Conservation (phyloP, 305 asterid genomes). For the Plantago lanceolata region DNA sequence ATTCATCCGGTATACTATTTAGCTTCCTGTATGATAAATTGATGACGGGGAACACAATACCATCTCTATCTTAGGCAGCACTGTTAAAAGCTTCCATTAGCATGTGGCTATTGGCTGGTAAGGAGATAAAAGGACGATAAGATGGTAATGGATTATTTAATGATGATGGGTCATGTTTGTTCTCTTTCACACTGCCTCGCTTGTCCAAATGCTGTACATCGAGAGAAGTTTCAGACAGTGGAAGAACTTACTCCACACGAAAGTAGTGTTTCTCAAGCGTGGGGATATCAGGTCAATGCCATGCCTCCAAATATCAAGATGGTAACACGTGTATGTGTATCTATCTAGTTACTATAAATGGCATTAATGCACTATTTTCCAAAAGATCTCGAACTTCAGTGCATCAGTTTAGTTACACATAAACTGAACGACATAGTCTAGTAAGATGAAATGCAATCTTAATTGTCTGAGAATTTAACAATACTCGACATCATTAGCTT, state of each 20-base stretch:
- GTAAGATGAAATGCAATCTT: background rate
- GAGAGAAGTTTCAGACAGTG: slow-evolving; percentile 12
- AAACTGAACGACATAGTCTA: background rate
- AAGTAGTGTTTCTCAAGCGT: background rate
- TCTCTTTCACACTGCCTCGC: slow-evolving; percentile 36
- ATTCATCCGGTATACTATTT: background rate
- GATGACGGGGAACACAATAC: background rate
- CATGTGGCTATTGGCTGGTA: background rate
- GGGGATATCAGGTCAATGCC: too few relatives aligned
- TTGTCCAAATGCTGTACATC: slow-evolving; percentile 44
- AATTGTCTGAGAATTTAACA: background rate
- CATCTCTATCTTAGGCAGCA: background rate
- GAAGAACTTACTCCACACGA: background rate
- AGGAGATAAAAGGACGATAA: background rate
- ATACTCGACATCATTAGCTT: background rate
- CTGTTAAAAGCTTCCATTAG: background rate
- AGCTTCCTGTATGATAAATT: background rate
- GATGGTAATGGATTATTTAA: slow-evolving; percentile 20
- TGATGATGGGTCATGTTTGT: slow-evolving; percentile 39
- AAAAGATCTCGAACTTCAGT: background rate
- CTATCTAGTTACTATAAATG: too few relatives aligned
- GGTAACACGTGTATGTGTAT: too few relatives aligned
- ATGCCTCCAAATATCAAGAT: too few relatives aligned
- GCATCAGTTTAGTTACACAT: background rate
- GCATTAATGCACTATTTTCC: too few relatives aligned